Evolutionary conservation across 23 red algal genomes (phyloP).

Genomic region (Gracilaria gracilis): DNA sequence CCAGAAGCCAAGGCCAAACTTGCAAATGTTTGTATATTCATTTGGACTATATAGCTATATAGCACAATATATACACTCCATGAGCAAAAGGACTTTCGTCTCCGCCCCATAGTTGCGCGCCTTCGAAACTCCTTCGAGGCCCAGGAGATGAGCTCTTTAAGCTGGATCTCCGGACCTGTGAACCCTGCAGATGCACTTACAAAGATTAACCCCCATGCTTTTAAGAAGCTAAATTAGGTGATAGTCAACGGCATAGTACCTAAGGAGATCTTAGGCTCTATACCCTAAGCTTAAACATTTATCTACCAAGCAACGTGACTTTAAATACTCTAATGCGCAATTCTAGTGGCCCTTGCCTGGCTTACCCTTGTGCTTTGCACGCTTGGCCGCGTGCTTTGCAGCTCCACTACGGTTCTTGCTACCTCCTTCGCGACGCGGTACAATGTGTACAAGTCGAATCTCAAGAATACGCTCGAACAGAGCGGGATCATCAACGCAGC

Average conservation of each 20-base stretch:
- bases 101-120: conserved; percentile 6
- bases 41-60: conserved; percentile 2
- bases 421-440: no score
- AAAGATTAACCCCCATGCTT: background rate
- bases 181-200: conserved; percentile 13
- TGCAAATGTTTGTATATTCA: background rate
- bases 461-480: no score
- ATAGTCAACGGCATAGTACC: background rate
- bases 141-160: background rate
- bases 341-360: background rate
- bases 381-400: no score
- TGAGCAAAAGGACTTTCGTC: background rate
- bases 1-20: no score
- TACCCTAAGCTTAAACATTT: background rate
- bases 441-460: no score
- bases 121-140: conserved; percentile 9
- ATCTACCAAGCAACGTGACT: no score
- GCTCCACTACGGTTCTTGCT: background rate
- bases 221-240: background rate
- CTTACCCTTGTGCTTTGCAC: background rate
- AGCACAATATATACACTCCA: conserved; percentile 17
- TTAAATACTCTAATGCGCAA: no score
- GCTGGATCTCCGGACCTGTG: background rate
- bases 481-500: background rate
- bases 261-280: background rate